Conservation (phyloP, 164 flowering plant genomes). For the Macadamia integrifolia region DNA sequence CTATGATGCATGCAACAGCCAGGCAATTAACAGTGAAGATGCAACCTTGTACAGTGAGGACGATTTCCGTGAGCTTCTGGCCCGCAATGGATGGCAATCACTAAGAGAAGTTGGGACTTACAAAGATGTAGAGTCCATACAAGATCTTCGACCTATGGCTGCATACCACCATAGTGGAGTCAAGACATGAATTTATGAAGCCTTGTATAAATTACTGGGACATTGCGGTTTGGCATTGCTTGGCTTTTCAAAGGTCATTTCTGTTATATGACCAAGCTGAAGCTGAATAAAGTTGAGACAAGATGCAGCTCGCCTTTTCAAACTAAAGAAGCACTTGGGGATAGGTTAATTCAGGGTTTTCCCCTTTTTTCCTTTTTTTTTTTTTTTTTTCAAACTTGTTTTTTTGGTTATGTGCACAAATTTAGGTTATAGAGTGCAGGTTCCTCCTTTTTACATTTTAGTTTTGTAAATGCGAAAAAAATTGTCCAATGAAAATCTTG, state of each 20-base stretch:
- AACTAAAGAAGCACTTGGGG: too few species aligned
- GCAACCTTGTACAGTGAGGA: slow-evolving; percentile 16
- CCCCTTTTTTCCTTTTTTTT: too few species aligned
- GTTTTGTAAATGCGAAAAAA: too few species aligned
- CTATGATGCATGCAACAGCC: slow-evolving; percentile 7
- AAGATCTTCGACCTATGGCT: slow-evolving; percentile 14
- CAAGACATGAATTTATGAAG: slow-evolving; percentile 5
- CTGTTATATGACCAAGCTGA: too few species aligned
- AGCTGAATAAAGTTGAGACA: too few species aligned
- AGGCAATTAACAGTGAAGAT: slow-evolving; percentile 8
- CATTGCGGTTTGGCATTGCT: neutral
- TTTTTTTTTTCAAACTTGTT: too few species aligned
- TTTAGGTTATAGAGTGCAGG: too few species aligned
- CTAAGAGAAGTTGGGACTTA: slow-evolving; percentile 9
- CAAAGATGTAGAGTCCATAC: slow-evolving; percentile 18
- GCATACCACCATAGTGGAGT: slow-evolving; percentile 6
- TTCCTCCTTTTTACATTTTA: too few species aligned
- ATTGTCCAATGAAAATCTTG: too few species aligned
- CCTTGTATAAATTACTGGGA: neutral
- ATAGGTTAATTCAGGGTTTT: too few species aligned
- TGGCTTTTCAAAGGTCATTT: neutral
- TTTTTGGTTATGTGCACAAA: too few species aligned
- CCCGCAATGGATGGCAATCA: slow-evolving; percentile 13
- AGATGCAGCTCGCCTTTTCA: too few species aligned
- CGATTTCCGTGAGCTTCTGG: slow-evolving; percentile 10